Evolutionary conservation across 2,329 filamentous ascomycete genomes (phyloP).

Genomic region (Septoria linicola): DNA sequence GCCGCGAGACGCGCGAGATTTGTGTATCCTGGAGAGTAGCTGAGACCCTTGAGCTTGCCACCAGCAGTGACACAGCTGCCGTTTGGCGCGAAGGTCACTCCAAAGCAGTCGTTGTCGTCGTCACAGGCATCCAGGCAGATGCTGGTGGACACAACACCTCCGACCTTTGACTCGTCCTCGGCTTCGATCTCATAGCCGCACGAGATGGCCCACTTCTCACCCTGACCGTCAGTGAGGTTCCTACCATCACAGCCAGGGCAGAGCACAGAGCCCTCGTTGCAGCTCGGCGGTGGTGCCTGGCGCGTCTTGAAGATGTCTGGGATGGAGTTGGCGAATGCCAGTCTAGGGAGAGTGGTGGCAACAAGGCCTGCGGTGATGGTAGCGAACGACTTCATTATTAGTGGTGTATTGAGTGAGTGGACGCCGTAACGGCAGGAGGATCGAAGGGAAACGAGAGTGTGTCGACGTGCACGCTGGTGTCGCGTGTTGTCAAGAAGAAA

Average conservation of each 20-base stretch:
- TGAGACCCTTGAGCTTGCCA: constrained; percentile 21
- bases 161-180: constrained; percentile 18
- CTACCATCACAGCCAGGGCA: constrained; percentile 30
- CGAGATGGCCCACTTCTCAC: constrained; percentile 25
- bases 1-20: constrained; percentile 17
- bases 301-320: constrained; percentile 12
- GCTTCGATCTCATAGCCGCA: constrained; percentile 26
- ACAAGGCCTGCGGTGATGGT: constrained; percentile 15
- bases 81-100: constrained; percentile 27
- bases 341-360: constrained; percentile 11
- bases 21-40: constrained; percentile 14
- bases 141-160: constrained; percentile 12
- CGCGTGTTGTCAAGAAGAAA: neutral
- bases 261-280: constrained; percentile 15
- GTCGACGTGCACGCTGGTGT: neutral
- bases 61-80: constrained; percentile 25
- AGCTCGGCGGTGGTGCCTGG: constrained; percentile 13
- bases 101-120: constrained; percentile 27
- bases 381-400: constrained; percentile 18
- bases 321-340: constrained; percentile 14
- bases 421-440: constrained; percentile 39
- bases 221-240: constrained; percentile 25
- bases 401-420: constrained; percentile 44
- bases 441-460: neutral
- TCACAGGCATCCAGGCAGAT: constrained; percentile 32